Evolutionary conservation across 768 basidiomycete genomes (phyloP).

Genomic region (Lyophyllum atratum): DNA sequence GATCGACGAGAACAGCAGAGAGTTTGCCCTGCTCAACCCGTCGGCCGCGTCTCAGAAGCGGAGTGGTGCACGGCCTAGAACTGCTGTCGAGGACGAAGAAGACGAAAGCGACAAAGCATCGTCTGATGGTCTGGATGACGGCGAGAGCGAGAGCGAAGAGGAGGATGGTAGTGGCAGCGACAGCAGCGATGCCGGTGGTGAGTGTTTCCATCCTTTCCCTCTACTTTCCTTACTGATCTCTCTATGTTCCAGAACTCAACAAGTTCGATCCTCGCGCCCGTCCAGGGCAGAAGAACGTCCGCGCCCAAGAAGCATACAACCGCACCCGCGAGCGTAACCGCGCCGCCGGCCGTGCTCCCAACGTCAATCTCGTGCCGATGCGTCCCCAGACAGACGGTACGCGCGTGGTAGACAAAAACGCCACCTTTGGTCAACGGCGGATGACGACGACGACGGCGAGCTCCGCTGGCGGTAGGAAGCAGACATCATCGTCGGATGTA

Average conservation of each 20-base stretch:
- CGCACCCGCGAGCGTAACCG: constrained; percentile 45
- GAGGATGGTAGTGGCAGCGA: constrained; percentile 44
- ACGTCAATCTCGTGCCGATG: constrained; percentile 67
- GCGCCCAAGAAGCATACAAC: constrained; percentile 45
- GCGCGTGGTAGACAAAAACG: constrained; percentile 43
- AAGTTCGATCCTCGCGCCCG: constrained; percentile 51
- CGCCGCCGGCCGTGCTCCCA: constrained; percentile 33
- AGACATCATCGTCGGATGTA: constrained; percentile 14
- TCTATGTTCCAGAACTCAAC: constrained; percentile 42
- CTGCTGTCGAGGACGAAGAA: constrained; percentile 86
- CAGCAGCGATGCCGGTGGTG: constrained; percentile 63
- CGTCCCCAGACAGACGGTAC: constrained; percentile 40
- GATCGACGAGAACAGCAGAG: constrained; percentile 86
- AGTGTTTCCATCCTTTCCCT: constrained; percentile 19
- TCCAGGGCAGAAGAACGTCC: constrained; percentile 49
- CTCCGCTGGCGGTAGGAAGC: constrained; percentile 15
- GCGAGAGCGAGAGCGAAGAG: constrained; percentile 42
- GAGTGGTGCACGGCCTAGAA: constrained; percentile 50
- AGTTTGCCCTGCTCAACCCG: constrained; percentile 93
- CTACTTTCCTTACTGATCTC: constrained; percentile 1
- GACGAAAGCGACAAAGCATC: constrained; percentile 80
- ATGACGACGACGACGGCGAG: constrained; percentile 17
- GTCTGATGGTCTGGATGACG: constrained; percentile 53
- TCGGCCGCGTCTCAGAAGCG: constrained; percentile 66
- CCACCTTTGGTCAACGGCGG: constrained; percentile 75